Conservation (phyloP, 768 basidiomycete genomes). For the Rhizopogon sp. region DNA sequence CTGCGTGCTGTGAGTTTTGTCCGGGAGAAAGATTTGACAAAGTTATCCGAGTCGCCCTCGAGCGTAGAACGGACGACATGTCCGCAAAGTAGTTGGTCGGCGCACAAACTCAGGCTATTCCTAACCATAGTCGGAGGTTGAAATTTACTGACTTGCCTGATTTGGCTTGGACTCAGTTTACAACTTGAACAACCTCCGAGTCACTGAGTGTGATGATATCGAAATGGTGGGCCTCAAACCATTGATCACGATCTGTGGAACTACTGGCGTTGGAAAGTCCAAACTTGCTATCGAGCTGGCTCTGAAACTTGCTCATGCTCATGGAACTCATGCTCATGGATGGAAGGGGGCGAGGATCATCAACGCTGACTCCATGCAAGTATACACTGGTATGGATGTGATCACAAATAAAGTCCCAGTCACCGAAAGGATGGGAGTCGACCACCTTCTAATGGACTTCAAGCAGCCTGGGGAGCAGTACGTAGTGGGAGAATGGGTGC, state of each 20-base stretch:
- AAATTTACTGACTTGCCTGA: not conserved
- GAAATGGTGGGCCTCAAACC: conserved; percentile 42
- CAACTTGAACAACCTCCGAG: too few relatives aligned
- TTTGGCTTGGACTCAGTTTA: not conserved
- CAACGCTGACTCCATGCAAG: conserved; percentile 98
- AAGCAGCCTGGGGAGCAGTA: conserved; percentile 86
- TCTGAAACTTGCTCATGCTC: conserved; percentile 42
- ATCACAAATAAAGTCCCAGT: conserved; percentile 91
- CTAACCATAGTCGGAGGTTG: not conserved
- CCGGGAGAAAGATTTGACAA: conserved; percentile 76
- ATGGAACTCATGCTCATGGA: conserved; percentile 25
- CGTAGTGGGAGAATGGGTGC: conserved; percentile 82
- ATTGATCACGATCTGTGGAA: conserved; percentile 84
- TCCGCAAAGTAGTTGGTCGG: not conserved
- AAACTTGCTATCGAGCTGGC: conserved; percentile 88
- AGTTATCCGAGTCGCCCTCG: conserved; percentile 37
- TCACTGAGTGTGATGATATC: not conserved
- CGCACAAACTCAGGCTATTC: too few relatives aligned
- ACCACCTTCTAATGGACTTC: conserved; percentile 87
- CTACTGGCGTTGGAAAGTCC: conserved; percentile 95
- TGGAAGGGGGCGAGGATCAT: conserved; percentile 73
- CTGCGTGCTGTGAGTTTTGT: conserved; percentile 63
- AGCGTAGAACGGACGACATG: conserved; percentile 34
- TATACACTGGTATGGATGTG: conserved; percentile 85
- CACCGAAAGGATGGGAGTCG: conserved; percentile 72